Base-by-base conservation (phyloP, 345 rosid genomes). In the Leavenworthia alabamica region DNA sequence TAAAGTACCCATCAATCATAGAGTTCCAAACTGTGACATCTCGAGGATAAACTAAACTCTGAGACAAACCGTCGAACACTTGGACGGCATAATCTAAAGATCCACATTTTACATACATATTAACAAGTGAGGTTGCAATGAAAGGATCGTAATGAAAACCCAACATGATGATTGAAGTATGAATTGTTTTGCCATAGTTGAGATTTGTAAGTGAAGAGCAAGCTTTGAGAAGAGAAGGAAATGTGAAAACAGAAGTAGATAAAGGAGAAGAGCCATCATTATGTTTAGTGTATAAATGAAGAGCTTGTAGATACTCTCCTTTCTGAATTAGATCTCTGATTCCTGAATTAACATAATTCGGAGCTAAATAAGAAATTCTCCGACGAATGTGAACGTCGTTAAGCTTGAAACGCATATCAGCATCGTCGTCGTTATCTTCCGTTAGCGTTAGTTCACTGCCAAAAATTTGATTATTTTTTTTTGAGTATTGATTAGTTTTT, bases 1-100 rank as follows among this genome's bases (percentile, higher is more conserved):
- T 79, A 19, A 85, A 74, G 62, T 72, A 79, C 60, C 88, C 95
- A 64, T 82, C 82, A 36, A 83, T 65, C 39, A 85, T 28, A 42
- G 97, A 81, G 62, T 86, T 85, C 97, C 92, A 89, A 74, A 81
- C 39, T 0, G 90, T 73, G 19, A 76, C 81, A 73, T 89, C 96
- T 22, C 56, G 62, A 13, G 22, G 48, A 22, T 41, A 14, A 16
- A 22, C 74, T 39, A 67, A 74, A 13, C 76, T 47, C 40, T 44
- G 67, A 53, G 74, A 70, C 77, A 72, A 76, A 64, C 46, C 61
- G 66, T 84, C 97, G 74, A 89, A 89, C 92, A 86, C 82, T 3
- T 79, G 29, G 47, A 78, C 81, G 48, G 95, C 97, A 33, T 54
- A 53, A 31, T 24, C 32, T n/a, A 89, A 73, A 37, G 75, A 76